Base-by-base conservation (phyloP, 495 filamentous ascomycete species). In the Penicillium parvum region DNA sequence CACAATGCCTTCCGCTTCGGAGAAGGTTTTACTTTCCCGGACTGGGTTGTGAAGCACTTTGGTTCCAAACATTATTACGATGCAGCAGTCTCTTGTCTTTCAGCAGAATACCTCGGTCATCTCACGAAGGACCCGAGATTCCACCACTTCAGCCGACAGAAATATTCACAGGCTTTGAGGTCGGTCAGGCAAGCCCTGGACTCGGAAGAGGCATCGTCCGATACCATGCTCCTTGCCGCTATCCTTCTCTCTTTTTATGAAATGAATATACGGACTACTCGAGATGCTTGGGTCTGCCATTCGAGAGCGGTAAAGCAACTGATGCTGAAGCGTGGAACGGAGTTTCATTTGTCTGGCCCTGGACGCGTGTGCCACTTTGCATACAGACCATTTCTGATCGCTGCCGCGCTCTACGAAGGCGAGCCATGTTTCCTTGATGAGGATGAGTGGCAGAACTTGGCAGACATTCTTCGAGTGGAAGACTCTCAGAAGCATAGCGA, bases 181-280 rank as follows among this genome's bases (percentile, higher is more conserved):
- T 29, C 29, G 19, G n/a, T 34, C 40, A 33, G 40, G 9, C 40
- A 43, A 33, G 40, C 30, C 5, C 40, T 43, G 14, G 19, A 22
- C 10, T 43, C 40, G 21, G 29, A 43, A 10, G 40, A 43, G 19
- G 21, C 40, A 8, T 43, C 18, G 25, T 43, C 40, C 5, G 40
- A 43, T 43, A 14, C 28, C 19, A 7, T 43, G 12, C 40, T 43
- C 16, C 17, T 43, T 18, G 40, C 40, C 9, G 40, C 35, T 15
- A 43, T 43, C 27, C 30, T 43, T 19, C 29, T 43, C 21, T 43
- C 40, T 17, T 43, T 33, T 20, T 43, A 43, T 27, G 40, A 43
- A 10, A 43, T 43, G 40, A 43, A 11, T 26, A 34, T 22, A 15
- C 28, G 40, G 12, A 43, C 40, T 18, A 43, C 28, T 6, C 30